Evolutionary conservation across 1,139 yeast species (phyloP), one percentile per base, ranked within the genome.

Genomic region (Kurtzmaniella quercitrusa): DNA sequence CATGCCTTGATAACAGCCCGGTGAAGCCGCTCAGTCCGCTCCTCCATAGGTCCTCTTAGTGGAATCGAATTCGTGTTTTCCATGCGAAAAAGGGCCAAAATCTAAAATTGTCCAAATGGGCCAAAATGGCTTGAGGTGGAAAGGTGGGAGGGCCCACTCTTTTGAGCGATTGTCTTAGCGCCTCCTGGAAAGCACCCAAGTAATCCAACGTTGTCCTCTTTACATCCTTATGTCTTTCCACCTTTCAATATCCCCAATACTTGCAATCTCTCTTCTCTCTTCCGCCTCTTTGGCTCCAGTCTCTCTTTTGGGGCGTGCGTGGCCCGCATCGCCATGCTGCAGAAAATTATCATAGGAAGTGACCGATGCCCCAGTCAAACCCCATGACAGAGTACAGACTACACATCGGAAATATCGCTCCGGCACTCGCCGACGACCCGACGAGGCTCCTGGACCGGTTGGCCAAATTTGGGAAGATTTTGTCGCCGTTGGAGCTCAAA

Each of bases 351-450:
- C 31, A 3, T 27, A 27, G 6, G n/a, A 27, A 31, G 36, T 31
- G 36, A 31, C 6, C 16, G 12, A 6, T 27, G 10, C 14, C 31
- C 31, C 31, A 11, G 31, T 10, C 5, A 27, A n/a, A 27, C 31
- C 23, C 41, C 10, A 44, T 43, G 34, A 51, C 54, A 34, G 57
- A 52, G 24, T 54, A 58, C 41, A 58, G 91, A 40, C 57, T 86
- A n/a, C 85, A 82, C 56, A 78, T 87, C 12, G 93, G 95, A 12
- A 76, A 81, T 45, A 74, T 87, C 37, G 81, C 93, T 1, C 62
- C 72, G 2, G 64, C 68, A 17, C 66, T 86, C 14, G 75, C 77
- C 2, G 68, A 68, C 3, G 66, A 68, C 25, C 61, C 69, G 0
- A 56, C 56, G 0, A 76, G 72, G 38, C 63, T 87, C 37, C 65